These are phyloP conservation scores for Citrus sinensis DNA, from an alignment of 345 rosid species.

Conservation along the genomic window DNA sequence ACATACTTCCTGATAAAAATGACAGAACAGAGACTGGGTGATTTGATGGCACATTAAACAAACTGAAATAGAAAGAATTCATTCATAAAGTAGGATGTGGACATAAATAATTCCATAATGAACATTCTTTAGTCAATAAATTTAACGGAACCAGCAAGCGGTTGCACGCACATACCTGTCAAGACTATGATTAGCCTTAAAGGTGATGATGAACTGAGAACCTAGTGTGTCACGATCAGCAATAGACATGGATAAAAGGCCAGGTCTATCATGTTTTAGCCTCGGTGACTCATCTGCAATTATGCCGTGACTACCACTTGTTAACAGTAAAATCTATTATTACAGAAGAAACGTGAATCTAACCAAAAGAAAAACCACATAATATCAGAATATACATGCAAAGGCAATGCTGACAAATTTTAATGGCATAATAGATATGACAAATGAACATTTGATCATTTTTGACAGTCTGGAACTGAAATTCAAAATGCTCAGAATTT, in stretches of 20 bases:
- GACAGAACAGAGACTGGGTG: not conserved
- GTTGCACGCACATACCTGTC: slow-evolving; percentile 50
- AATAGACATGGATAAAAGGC: slow-evolving; percentile 81
- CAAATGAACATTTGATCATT: not conserved
- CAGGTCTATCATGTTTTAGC: slow-evolving; percentile 77
- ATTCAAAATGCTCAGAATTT: not conserved
- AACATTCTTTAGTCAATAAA: not conserved
- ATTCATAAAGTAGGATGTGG: not conserved
- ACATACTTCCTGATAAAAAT: slow-evolving; percentile 57
- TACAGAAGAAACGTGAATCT: not conserved
- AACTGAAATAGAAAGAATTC: not conserved
- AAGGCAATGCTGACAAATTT: not conserved
- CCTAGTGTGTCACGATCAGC: slow-evolving; percentile 81
- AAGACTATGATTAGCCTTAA: slow-evolving; percentile 71
- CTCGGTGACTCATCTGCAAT: slow-evolving; percentile 77
- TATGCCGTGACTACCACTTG: slow-evolving; percentile 15
- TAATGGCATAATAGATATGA: not conserved
- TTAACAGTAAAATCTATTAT: slow-evolving; percentile 9
- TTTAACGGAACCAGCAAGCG: not conserved
- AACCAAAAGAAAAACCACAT: not conserved
- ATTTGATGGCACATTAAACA: not conserved
- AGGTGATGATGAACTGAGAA: slow-evolving; percentile 81
- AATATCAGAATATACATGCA: not conserved
- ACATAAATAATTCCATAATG: not conserved
- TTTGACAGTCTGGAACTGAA: not conserved